Evolutionary conservation across 108 stramenopile genomes (phyloP), one percentile per base, ranked within the genome.

Genomic region (Pinguiococcus pyrenoidosus): DNA sequence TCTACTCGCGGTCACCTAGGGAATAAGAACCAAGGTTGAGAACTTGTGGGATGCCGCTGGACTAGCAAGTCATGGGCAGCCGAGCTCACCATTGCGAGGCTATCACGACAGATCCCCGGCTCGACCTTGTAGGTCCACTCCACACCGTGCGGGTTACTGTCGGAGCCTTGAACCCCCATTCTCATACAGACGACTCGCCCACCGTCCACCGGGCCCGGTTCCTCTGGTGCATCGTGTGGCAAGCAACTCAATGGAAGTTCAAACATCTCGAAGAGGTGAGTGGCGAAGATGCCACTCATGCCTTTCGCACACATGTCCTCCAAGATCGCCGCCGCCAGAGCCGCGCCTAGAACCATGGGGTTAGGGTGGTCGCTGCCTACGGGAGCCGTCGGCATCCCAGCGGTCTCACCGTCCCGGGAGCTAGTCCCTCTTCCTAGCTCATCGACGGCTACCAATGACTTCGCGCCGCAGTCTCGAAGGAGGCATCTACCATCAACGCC

Each of bases 381-480:
- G n/a, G n/a, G n/a, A n/a, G n/a, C n/a, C n/a, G n/a, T n/a, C n/a
- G n/a, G n/a, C n/a, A n/a, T n/a, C n/a, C n/a, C n/a, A n/a, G n/a
- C n/a, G n/a, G n/a, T n/a, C 29, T 64, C 63, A 37, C 40, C 2
- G 0, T n/a, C 43, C 23, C 16, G 34, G 42, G 42, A 44, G 35
- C 45, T 12, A 10, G 51, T 44, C 27, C 93, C 92, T 34, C 89
- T 73, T 12, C 87, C 93, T 6, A 95, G 74, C 56, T 95, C 93
- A 46, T 95, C 93, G 9, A 95, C 86, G 66, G 91, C 83, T 3
- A 89, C 87, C 21, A 91, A 61, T 6, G 85, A 87, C 36, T 54
- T 51, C 13, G 54, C 32, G 4, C 82, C 71, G 38, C 82, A 85
- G 37, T 77, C 78, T 29, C 89, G 67, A 32, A 92, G 68, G 35